phyloP scores from a whole-genome alignment of 495 filamentous ascomycete species.

The Penicillium dipodomyicola region DNA sequence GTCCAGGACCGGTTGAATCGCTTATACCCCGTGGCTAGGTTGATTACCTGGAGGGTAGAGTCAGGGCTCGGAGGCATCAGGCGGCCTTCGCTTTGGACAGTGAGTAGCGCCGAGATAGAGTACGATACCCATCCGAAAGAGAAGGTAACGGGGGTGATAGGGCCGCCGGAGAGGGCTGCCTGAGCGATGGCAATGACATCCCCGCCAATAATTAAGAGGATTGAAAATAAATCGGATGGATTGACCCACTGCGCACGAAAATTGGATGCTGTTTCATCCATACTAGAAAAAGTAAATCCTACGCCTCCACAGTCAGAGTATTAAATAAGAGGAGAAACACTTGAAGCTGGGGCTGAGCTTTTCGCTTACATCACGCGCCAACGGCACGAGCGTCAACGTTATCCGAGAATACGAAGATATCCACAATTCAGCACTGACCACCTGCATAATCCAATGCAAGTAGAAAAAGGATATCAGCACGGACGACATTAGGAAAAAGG shows the following conservation, averaged over 20 bases:
- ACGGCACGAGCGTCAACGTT: background rate
- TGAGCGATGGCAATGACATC: constrained; percentile 49
- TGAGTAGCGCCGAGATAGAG: constrained; percentile 37
- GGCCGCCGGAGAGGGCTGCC: constrained; percentile 39
- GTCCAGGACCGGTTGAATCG: constrained; percentile 49
- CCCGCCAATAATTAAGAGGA: constrained; percentile 50
- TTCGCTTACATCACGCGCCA: background rate
- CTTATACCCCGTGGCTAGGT: constrained; percentile 38
- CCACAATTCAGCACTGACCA: background rate
- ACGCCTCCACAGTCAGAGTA: background rate
- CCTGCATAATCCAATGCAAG: no score
- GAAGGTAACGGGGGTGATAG: constrained; percentile 50
- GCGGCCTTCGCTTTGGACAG: constrained; percentile 43
- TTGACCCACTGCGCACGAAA: constrained; percentile 26
- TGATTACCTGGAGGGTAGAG: constrained; percentile 38
- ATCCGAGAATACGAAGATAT: background rate
- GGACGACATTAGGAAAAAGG: no score
- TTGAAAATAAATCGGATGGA: constrained; percentile 37
- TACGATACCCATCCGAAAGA: constrained; percentile 57
- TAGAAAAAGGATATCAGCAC: no score
- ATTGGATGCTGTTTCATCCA: background rate
- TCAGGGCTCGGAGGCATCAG: constrained; percentile 33
- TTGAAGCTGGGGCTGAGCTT: background rate
- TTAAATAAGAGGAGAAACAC: background rate
- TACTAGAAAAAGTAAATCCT: background rate